Evolutionary conservation across 805 yeast genomes (phyloP).

Genomic region (Wickerhamomyces hampshirensis): DNA sequence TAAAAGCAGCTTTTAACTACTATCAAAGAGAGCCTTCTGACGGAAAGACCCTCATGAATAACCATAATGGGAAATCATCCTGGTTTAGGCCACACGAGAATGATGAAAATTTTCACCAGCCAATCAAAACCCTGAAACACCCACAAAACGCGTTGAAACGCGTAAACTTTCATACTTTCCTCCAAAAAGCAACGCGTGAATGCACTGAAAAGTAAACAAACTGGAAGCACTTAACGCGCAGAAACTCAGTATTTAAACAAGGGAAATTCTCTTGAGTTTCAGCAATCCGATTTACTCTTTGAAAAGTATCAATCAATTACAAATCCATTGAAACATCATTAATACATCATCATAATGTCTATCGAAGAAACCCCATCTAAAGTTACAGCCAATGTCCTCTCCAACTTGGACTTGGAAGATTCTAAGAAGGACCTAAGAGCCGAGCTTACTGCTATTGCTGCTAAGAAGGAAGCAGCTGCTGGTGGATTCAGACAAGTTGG

Average conservation of each 20-base stretch:
- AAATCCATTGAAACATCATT: background rate
- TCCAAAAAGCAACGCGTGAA: no score
- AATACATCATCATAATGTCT: constrained; percentile 23
- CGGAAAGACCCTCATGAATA: no score
- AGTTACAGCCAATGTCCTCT: constrained; percentile 52
- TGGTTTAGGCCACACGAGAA: no score
- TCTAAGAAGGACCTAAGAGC: constrained; percentile 40
- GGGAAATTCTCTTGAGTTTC: background rate
- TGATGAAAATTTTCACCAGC: background rate
- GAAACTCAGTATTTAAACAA: background rate
- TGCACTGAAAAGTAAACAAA: background rate
- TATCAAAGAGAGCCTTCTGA: no score
- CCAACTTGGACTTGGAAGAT: constrained; percentile 42
- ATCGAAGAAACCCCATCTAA: constrained; percentile 70
- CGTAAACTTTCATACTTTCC: no score
- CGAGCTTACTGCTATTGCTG: constrained; percentile 37
- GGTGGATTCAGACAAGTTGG: constrained; percentile 12
- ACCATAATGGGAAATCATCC: no score
- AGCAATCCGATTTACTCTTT: background rate
- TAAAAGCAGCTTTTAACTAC: no score
- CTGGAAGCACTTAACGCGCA: background rate
- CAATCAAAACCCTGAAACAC: background rate
- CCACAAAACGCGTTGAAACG: background rate
- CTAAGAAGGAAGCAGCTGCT: constrained; percentile 27
- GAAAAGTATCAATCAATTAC: no score